A percentile compares a stretch with the other conserved stretches of the same genome.
These are phyloP conservation scores for Bipolaris cookei DNA, from an alignment of 2,329 filamentous ascomycete species.

Conservation along the genomic window DNA sequence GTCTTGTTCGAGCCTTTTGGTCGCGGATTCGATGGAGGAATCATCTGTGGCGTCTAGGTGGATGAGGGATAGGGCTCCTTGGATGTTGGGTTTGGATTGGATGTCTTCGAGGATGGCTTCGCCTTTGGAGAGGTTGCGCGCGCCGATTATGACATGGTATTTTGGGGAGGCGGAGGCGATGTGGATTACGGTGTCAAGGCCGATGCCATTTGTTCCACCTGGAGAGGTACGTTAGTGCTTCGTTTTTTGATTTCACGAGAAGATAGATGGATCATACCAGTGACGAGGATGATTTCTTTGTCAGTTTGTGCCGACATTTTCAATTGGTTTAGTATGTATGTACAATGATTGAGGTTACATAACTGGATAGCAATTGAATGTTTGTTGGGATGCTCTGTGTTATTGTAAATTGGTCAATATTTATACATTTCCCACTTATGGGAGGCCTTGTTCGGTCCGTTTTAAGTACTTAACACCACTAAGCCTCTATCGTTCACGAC, in stretches of 20 bases:
- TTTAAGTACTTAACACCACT: neutral
- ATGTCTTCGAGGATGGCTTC: slow-evolving; percentile 38
- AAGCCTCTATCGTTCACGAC: neutral
- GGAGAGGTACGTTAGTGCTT: slow-evolving; percentile 7
- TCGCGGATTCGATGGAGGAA: slow-evolving; percentile 43
- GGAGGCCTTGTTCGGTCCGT: neutral
- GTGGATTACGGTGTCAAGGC: slow-evolving; percentile 42
- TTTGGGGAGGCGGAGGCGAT: slow-evolving; percentile 34
- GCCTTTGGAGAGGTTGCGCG: slow-evolving; percentile 43
- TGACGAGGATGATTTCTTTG: slow-evolving; percentile 40
- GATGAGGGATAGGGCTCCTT: slow-evolving; percentile 42
- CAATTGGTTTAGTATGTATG: no score
- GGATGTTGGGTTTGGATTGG: slow-evolving; percentile 30
- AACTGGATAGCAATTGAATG: no score
- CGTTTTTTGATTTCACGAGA: neutral
- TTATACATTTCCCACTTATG: neutral
- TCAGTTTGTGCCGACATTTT: slow-evolving; percentile 17
- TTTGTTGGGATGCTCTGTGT: neutral
- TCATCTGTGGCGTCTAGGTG: slow-evolving; percentile 48
- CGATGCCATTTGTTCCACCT: slow-evolving; percentile 48
- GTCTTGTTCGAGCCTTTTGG: slow-evolving; percentile 38
- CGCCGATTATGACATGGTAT: slow-evolving; percentile 49
- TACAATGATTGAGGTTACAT: neutral
- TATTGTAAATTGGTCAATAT: neutral
- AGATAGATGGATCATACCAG: slow-evolving; percentile 18